Base-by-base conservation (phyloP, 2,329 filamentous ascomycete species). In the Harringtonia lauricola region DNA sequence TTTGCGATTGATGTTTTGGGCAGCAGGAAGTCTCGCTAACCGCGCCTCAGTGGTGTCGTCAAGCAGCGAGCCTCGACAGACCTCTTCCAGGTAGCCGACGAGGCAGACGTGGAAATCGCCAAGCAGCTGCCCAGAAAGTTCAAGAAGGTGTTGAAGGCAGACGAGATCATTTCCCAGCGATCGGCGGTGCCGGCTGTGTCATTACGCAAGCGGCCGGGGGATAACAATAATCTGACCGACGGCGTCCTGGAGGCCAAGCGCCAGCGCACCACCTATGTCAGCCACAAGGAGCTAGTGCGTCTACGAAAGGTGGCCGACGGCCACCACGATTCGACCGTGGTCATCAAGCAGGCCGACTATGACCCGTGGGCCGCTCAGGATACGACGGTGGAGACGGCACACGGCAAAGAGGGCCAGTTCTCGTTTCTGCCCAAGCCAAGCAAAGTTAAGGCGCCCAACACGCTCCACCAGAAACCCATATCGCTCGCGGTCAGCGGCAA, bases 161-260 rank as follows among this genome's bases (percentile, higher is more conserved):
- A 98, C 59, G 86, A 96, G 59, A 96, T 98, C 51, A 80, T 98
- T 54, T 81, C 83, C 26, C 74, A 81, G 56, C 81, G 92, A 49
- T 95, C 89, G 30, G 81, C 80, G 13, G 74, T 96, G 9, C 83
- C 87, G 4, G 81, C 85, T 13, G 76, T 98, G 8, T 74, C 84
- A 21, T 73, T 76, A 50, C 80, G 83, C 54, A 98, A 96, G 67
- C 81, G 90, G 41, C 58, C 77, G 9, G 76, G 75, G 44, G 73
- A 79, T 5, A 37, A 12, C 21, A 42, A 40, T 33, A 83, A 79
- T 56, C 78, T 83, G 10, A 80, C 78, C 17, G 79, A 94, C 57
- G 84, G 86, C 34, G 67, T 90, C 29, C 64, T 89, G 39, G 72
- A 80, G 18, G 68, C 72, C 43, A 96, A 96, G 70, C 80, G 81